These are phyloP conservation scores for Collybia nuda DNA, from an alignment of 768 basidiomycete genomes.

Conservation along the genomic window DNA sequence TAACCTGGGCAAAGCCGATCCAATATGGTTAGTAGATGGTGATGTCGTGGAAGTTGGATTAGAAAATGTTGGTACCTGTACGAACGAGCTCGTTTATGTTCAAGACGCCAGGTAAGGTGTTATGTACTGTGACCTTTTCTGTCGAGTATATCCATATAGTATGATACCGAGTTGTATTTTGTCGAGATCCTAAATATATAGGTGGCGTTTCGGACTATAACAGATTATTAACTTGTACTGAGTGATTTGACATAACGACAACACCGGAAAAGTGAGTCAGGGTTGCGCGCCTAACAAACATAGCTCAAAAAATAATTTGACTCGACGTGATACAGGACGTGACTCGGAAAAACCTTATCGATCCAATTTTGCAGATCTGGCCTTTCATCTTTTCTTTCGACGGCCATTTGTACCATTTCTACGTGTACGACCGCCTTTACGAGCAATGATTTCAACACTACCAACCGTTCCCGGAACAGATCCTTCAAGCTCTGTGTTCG, in stretches of 20 bases:
- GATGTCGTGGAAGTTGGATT: slow-evolving; percentile 25
- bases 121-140: no score
- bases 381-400: slow-evolving; percentile 17
- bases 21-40: slow-evolving; percentile 21
- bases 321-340: slow-evolving; percentile 5
- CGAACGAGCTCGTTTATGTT: slow-evolving; percentile 12
- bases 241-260: no score
- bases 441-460: slow-evolving; percentile 28
- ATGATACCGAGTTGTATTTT: no score
- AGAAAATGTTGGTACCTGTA: slow-evolving; percentile 25
- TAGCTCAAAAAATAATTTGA: background rate
- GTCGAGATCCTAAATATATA: no score
- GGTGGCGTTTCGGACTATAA: no score
- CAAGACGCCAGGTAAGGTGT: no score
- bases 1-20: slow-evolving; percentile 20
- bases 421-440: slow-evolving; percentile 6
- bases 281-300: background rate
- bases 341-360: slow-evolving; percentile 21
- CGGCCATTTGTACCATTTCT: slow-evolving; percentile 10
- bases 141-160: no score
- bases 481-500: slow-evolving; percentile 65
- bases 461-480: slow-evolving; percentile 46
- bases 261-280: no score
- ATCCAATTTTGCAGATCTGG: slow-evolving; percentile 17
- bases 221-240: no score